Evolutionary conservation across 2,329 filamentous ascomycete species (phyloP).

Genomic region (Hymenoscyphus repandus): DNA sequence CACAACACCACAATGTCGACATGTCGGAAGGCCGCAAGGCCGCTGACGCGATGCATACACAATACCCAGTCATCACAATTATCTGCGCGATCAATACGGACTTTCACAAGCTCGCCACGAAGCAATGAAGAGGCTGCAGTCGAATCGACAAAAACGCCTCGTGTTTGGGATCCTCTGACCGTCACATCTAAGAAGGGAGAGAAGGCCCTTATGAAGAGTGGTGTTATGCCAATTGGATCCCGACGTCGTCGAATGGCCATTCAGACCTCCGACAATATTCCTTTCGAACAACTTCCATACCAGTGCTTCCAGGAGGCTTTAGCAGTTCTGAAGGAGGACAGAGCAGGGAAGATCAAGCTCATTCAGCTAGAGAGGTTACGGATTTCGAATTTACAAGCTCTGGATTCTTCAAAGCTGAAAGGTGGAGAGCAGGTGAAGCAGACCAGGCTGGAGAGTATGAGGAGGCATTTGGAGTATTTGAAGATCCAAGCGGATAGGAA

Average conservation of each 20-base stretch:
- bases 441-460: slow-evolving; percentile 63
- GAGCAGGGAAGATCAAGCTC: slow-evolving; percentile 70
- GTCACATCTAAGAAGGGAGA: slow-evolving; percentile 61
- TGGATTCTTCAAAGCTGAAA: slow-evolving; percentile 49
- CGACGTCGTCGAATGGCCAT: slow-evolving; percentile 75
- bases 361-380: slow-evolving; percentile 64
- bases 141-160: slow-evolving; percentile 32
- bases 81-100: slow-evolving; percentile 23
- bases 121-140: slow-evolving; percentile 32
- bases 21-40: slow-evolving; percentile 53
- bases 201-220: slow-evolving; percentile 60
- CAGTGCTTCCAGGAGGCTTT: slow-evolving; percentile 97
- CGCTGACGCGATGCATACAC: slow-evolving; percentile 49
- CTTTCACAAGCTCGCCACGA: slow-evolving; percentile 33
- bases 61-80: slow-evolving; percentile 30
- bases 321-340: slow-evolving; percentile 73
- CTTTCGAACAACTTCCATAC: slow-evolving; percentile 91
- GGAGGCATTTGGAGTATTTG: slow-evolving; percentile 65
- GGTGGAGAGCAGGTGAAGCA: slow-evolving; percentile 64
- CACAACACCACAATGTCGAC: slow-evolving; percentile 41
- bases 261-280: slow-evolving; percentile 57
- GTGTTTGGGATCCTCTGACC: slow-evolving; percentile 61
- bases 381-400: slow-evolving; percentile 61
- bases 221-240: slow-evolving; percentile 72
- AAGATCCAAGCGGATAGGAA: slow-evolving; percentile 94